Base-by-base conservation (phyloP, 2,329 filamentous ascomycete species). In the Plectosphaerella sp. region DNA sequence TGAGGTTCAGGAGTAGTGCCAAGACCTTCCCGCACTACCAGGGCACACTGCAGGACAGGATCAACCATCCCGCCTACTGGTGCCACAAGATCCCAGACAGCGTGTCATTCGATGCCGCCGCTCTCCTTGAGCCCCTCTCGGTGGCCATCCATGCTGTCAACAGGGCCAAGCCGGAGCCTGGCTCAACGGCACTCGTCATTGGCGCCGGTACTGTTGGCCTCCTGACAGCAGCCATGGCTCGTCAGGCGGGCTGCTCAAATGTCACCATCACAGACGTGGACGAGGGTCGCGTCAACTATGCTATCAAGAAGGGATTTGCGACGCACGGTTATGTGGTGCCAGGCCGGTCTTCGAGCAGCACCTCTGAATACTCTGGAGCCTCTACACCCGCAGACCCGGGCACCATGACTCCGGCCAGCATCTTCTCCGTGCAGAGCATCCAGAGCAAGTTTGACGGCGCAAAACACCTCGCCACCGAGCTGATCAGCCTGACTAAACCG, bases 21-120 rank as follows among this genome's bases (percentile, higher is more conserved):
- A 84, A 84, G 64, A 81, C 75, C 37, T 75, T 81, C n/a, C 82
- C 82, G 53, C 82, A 85, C 61, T 83, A 80, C 57, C 82, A 84
- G 61, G 82, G 82, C 24, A 84, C 82, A 6, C 67, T 86, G 5
- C 82, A 85, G 59, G 80, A 84, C 60, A 75, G 72, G 53, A 82
- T 85, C 58, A 85, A 85, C 57, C 82, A 84, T 60, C 82, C 80
- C 5, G 82, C 80, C 6, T 66, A 68, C 33, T 85, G 82, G 82
- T 84, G 81, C 55, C 79, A 85, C 63, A 83, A 80, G 80, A 73
- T 86, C n/a, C 82, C 82, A 0, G 75, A 80, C 20, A 71, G 75
- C 57, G 70, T 85, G 46, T 81, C 80, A 0, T 83, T 82, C 54
- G 79, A 83, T 53, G 74, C 77, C 11, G 82, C 81, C 10, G 80